Base-by-base conservation (phyloP, 495 filamentous ascomycete genomes). In the Polyplosphaeria fusca region DNA sequence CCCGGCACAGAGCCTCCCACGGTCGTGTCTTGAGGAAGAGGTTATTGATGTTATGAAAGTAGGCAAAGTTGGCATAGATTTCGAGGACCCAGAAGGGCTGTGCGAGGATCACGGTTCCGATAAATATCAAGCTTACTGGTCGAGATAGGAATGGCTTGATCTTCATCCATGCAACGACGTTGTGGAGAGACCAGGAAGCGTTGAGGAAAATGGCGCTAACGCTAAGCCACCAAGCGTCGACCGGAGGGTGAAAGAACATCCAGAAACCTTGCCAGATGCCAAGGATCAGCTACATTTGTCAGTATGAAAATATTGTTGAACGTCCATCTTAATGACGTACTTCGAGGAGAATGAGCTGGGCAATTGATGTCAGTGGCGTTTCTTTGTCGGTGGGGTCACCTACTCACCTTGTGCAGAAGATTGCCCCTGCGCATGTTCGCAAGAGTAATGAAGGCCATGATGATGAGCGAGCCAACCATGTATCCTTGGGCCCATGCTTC, bases 1-100 rank as follows among this genome's bases (percentile, higher is more conserved):
- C 81, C 3, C 78, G 78, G 47, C 77, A 80, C 0, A 83, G 52
- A n/a, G 78, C 76, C 60, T 83, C 80, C 24, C 68, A 70, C 3
- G 78, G 78, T 20, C 80, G 52, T 0, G 78, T 82, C 19, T 70
- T 73, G 12, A 74, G 45, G 50, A 80, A 82, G 0, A 81, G 18
- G 20, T 59, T 61, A 49, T 60, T 70, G 27, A 55, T 62, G 48
- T 58, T 48, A 39, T 67, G 55, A 45, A 71, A 72, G 51, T 71
- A 72, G 20, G 69, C 47, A 46, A 71, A 73, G 42, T 73, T 73
- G 13, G 68, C 70, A 28, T 67, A 69, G 26, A 73, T 71, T 37
- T 73, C 71, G 25, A 71, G 38, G 0, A 72, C 62, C 71, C 71
- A 73, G 47, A 70, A 73, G 13, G 70, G 70, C 37, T 67, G 64